phyloP scores from a whole-genome alignment of 2,329 filamentous ascomycete genomes.

The Periconia macrospinosa region DNA sequence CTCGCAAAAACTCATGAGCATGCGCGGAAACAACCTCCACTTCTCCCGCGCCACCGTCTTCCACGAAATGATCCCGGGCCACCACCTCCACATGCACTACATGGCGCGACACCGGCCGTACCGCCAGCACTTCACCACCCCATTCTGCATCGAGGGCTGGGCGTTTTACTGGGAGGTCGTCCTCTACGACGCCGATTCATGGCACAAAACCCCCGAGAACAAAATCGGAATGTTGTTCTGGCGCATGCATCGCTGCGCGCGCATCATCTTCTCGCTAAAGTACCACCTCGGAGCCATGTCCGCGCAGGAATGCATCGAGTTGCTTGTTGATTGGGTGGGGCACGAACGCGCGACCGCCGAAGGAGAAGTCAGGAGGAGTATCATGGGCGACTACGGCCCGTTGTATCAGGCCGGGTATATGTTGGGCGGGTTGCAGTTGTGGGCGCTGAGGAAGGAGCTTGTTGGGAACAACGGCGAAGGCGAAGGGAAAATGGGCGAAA shows the following conservation, averaged over 20 bases:
- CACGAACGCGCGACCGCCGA: constrained; percentile 63
- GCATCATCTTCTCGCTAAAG: constrained; percentile 61
- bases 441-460: constrained; percentile 54
- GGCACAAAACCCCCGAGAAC: constrained; percentile 53
- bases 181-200: constrained; percentile 58
- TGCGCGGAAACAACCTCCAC: constrained; percentile 62
- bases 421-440: constrained; percentile 61
- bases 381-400: constrained; percentile 59
- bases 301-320: constrained; percentile 58
- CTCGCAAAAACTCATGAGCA: constrained; percentile 60
- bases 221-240: constrained; percentile 63
- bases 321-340: constrained; percentile 59
- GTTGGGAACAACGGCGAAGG: constrained; percentile 45
- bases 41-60: constrained; percentile 63
- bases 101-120: constrained; percentile 53
- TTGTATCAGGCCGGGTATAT: constrained; percentile 64
- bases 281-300: constrained; percentile 61
- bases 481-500: constrained; percentile 50
- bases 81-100: constrained; percentile 58
- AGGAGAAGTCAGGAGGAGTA: constrained; percentile 60
- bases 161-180: constrained; percentile 65
- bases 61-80: constrained; percentile 64
- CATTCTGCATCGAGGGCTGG: constrained; percentile 65
- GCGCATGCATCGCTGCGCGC: constrained; percentile 64
- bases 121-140: constrained; percentile 57